These are phyloP conservation scores for Diplocarpon mali DNA, from an alignment of 2,329 filamentous ascomycete genomes.

Conservation along the genomic window DNA sequence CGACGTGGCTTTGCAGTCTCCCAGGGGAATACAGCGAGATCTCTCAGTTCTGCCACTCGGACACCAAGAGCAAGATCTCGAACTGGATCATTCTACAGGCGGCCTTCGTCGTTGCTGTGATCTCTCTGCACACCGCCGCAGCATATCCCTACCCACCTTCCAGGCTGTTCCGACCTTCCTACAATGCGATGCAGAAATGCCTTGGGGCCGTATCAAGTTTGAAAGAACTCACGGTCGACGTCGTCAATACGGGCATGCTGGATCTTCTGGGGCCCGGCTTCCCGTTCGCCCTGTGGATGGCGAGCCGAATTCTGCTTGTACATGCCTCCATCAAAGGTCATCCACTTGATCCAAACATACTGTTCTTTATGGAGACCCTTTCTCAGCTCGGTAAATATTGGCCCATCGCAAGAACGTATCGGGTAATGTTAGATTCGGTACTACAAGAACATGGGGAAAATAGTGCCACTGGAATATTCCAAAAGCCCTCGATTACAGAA, in stretches of 20 bases:
- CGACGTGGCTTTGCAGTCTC: conserved; percentile 1
- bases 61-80: conserved; percentile 5
- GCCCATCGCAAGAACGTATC: not conserved
- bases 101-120: conserved; percentile 2
- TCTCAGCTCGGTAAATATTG: conserved; percentile 1
- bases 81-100: conserved; percentile 6
- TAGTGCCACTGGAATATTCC: not conserved
- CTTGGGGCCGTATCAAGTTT: conserved; percentile 2
- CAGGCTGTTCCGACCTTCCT: not conserved
- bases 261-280: conserved; percentile 2
- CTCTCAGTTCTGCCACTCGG: conserved; percentile 3
- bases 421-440: not conserved
- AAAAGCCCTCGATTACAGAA: not conserved
- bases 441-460: not conserved
- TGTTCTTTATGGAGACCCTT: conserved; percentile 3
- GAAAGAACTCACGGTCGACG: conserved; percentile 3
- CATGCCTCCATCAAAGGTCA: conserved; percentile 1
- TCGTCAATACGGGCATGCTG: conserved; percentile 3
- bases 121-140: not conserved
- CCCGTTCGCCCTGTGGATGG: conserved; percentile 1
- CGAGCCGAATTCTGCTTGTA: conserved; percentile 1
- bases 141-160: conserved; percentile 1
- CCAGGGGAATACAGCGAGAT: conserved; percentile 5
- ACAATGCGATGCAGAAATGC: conserved; percentile 5
- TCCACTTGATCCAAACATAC: not conserved